Conservation (phyloP, 1,284 basidiomycete genomes). For the Marasmius oreades region DNA sequence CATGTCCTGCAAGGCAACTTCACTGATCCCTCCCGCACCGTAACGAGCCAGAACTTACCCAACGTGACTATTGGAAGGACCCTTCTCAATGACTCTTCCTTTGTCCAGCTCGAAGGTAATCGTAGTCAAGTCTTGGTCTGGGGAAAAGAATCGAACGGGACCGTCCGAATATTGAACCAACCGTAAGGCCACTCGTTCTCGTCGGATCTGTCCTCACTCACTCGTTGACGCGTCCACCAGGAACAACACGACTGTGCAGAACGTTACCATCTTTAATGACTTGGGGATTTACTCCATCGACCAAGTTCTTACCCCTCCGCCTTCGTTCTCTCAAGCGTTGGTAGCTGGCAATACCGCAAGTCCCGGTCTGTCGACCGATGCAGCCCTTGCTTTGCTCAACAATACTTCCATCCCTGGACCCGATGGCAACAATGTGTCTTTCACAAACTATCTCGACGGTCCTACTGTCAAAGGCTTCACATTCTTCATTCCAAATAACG, state of each 20-base stretch:
- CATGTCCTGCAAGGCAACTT: conserved; percentile 59
- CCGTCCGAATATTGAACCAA: conserved; percentile 53
- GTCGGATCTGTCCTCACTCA: neutral
- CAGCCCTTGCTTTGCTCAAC: conserved; percentile 2
- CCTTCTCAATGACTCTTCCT: conserved; percentile 43
- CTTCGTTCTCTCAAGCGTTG: neutral
- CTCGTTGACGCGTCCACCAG: conserved; percentile 20
- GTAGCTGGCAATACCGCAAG: neutral
- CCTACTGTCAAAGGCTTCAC: conserved; percentile 55
- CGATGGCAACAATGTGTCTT: conserved; percentile 21
- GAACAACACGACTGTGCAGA: conserved; percentile 32
- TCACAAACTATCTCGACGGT: conserved; percentile 34
- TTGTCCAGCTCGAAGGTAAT: conserved; percentile 52
- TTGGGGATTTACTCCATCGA: conserved; percentile 18
- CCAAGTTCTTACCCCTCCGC: conserved; percentile 7
- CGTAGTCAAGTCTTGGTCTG: conserved; percentile 63
- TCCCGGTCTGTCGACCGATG: neutral
- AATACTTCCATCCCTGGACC: conserved; percentile 9
- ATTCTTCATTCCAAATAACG: conserved; percentile 63
- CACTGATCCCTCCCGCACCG: conserved; percentile 30
- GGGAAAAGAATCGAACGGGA: conserved; percentile 41
- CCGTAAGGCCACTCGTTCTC: conserved; percentile 29
- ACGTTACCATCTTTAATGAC: conserved; percentile 32
- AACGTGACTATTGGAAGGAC: conserved; percentile 65
- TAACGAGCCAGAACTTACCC: conserved; percentile 33